Evolutionary conservation across 2,329 filamentous ascomycete genomes (phyloP).

Genomic region (Ophiostoma sp.): DNA sequence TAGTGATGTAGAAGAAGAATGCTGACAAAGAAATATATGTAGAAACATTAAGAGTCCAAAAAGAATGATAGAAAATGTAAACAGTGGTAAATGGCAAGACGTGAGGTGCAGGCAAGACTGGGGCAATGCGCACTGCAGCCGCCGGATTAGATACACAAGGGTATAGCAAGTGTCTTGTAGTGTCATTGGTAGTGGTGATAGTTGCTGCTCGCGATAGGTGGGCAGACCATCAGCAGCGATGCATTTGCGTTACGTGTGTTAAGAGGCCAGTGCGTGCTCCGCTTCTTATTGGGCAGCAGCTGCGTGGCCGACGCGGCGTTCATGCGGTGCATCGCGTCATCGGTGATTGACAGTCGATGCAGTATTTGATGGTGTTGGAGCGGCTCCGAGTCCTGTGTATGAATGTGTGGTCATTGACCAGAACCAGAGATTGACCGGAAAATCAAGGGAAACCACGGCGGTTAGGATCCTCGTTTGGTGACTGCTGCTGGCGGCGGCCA

Average conservation of each 20-base stretch:
- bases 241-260: neutral
- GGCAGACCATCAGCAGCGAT: neutral
- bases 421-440: too few species aligned
- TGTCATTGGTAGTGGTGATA: neutral
- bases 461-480: constrained; percentile 27
- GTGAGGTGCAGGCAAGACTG: neutral
- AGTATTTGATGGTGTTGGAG: neutral
- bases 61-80: neutral
- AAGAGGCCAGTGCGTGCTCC: too few species aligned
- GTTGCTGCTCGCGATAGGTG: neutral
- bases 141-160: constrained; percentile 13
- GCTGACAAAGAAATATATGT: neutral
- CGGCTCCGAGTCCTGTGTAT: neutral
- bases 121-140: constrained; percentile 2
- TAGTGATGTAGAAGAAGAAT: neutral
- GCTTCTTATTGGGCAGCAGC: neutral
- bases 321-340: neutral
- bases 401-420: neutral
- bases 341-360: neutral
- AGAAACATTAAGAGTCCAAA: constrained; percentile 1
- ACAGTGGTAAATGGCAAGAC: neutral
- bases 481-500: constrained; percentile 28
- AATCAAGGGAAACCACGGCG: constrained; percentile 26
- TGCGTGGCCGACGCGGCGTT: constrained; percentile 1
- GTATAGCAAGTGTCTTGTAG: neutral